Conservation (phyloP, 2,329 filamentous ascomycete genomes). For the Blumeria hordei region DNA sequence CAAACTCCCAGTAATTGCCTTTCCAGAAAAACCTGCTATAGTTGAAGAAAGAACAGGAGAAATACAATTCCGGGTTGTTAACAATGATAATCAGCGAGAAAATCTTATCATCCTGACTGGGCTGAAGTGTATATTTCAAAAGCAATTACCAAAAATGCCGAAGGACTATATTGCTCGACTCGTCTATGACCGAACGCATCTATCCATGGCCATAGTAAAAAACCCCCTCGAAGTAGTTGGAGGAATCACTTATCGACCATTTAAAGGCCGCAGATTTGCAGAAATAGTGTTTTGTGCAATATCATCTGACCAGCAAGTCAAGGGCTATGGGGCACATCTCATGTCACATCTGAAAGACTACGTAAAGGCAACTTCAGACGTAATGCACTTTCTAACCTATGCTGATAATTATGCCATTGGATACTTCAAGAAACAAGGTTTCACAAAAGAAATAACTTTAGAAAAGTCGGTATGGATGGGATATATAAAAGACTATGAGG, state of each 20-base stretch:
- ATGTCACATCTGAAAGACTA: conserved; percentile 98
- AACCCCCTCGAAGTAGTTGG: conserved; percentile 88
- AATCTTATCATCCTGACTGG: conserved; percentile 87
- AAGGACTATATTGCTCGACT: conserved; percentile 96
- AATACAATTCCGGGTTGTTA: conserved; percentile 93
- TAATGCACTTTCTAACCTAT: conserved; percentile 98
- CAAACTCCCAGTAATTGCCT: conserved; percentile 41
- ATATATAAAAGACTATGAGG: conserved; percentile 98
- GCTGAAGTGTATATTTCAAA: conserved; percentile 94
- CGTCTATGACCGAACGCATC: conserved; percentile 87
- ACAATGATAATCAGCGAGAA: conserved; percentile 75
- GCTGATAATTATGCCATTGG: conserved; percentile 98
- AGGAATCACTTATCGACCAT: conserved; percentile 88
- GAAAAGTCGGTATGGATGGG: conserved; percentile 91
- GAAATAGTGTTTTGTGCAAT: conserved; percentile 99
- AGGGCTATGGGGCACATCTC: conserved; percentile 89
- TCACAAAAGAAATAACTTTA: conserved; percentile 93
- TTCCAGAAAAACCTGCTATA: conserved; percentile 81
- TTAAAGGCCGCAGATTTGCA: conserved; percentile 76
- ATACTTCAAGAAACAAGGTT: conserved; percentile 98
- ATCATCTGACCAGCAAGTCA: conserved; percentile 92
- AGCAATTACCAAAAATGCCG: conserved; percentile 96
- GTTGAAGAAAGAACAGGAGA: conserved; percentile 82
- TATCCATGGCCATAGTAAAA: conserved; percentile 94
- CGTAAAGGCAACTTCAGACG: conserved; percentile 83